Evolutionary conservation across 176 grass and related monocot genomes (phyloP).

Genomic region (Aegilops bicornis): DNA sequence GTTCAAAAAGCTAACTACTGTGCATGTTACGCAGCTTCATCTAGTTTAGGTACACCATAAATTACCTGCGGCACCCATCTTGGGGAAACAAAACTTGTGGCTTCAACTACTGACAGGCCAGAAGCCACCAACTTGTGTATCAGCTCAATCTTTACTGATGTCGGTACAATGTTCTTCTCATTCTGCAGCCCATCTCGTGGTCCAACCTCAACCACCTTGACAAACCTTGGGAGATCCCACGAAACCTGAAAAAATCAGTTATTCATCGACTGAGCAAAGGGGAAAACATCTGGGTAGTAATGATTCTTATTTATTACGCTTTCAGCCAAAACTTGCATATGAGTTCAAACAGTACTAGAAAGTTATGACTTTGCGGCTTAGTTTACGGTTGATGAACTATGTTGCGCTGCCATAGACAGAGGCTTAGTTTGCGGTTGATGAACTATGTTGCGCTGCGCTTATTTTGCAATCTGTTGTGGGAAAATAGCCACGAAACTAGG

Average conservation of each 20-base stretch:
- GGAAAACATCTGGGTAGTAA: not conserved
- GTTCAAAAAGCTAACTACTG: not conserved
- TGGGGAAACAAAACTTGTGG: slow-evolving; percentile 98
- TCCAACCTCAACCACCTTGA: slow-evolving; percentile 93
- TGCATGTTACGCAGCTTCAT: not conserved
- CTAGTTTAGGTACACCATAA: not conserved
- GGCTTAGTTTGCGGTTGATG: too few relatives aligned
- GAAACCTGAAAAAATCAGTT: slow-evolving; percentile 54
- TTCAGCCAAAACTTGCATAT: not conserved
- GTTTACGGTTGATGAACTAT: not conserved
- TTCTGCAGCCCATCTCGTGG: slow-evolving; percentile 93
- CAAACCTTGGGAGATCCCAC: slow-evolving; percentile 62
- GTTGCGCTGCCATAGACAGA: too few relatives aligned
- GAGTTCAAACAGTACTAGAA: not conserved
- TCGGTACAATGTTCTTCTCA: slow-evolving; percentile 65
- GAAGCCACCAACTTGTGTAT: slow-evolving; percentile 79
- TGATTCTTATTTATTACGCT: not conserved
- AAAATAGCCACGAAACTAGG: not conserved
- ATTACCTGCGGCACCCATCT: slow-evolving; percentile 98
- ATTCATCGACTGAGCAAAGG: slow-evolving; percentile 15
- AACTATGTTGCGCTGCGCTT: not conserved
- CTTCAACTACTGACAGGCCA: slow-evolving; percentile 82
- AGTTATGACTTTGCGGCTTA: not conserved
- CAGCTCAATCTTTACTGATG: slow-evolving; percentile 86
- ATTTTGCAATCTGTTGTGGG: not conserved